phyloP scores from a whole-genome alignment of 2,329 filamentous ascomycete genomes.

The Neocucurbitaria cava region DNA sequence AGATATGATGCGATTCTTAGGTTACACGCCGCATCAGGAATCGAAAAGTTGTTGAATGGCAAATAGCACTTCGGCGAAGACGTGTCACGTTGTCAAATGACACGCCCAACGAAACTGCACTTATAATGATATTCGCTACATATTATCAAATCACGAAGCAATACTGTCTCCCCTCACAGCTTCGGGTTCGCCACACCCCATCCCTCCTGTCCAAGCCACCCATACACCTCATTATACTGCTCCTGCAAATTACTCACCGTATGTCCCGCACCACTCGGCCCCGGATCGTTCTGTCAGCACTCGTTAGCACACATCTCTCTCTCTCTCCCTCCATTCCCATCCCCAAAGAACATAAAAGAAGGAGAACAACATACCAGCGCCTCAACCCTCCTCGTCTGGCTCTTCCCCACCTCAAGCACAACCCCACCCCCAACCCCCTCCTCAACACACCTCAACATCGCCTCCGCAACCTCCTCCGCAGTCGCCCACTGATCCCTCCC shows the following conservation, averaged over 20 bases:
- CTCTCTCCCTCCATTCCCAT: background rate
- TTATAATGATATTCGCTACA: background rate
- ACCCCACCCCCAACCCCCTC: constrained; percentile 56
- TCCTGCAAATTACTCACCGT: constrained; percentile 52
- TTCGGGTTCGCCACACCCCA: constrained; percentile 53
- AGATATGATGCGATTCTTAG: background rate
- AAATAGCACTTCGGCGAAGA: background rate
- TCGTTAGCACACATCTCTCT: background rate
- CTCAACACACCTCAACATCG: constrained; percentile 64
- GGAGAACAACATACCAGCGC: constrained; percentile 39
- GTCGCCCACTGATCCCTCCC: constrained; percentile 63
- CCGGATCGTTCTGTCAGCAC: constrained; percentile 56
- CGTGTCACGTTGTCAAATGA: background rate
- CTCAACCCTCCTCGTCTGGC: constrained; percentile 58
- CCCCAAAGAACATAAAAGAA: background rate
- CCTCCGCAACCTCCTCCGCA: constrained; percentile 66
- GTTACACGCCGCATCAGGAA: background rate
- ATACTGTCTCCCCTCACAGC: background rate
- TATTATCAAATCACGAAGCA: background rate
- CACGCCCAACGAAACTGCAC: background rate
- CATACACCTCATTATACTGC: constrained; percentile 59
- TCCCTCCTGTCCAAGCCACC: constrained; percentile 54
- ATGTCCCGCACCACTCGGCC: constrained; percentile 58
- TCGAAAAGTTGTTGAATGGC: background rate
- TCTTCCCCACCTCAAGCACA: constrained; percentile 63